Evolutionary conservation across 2,329 filamentous ascomycete genomes (phyloP).

Genomic region (Xylaria sp.): DNA sequence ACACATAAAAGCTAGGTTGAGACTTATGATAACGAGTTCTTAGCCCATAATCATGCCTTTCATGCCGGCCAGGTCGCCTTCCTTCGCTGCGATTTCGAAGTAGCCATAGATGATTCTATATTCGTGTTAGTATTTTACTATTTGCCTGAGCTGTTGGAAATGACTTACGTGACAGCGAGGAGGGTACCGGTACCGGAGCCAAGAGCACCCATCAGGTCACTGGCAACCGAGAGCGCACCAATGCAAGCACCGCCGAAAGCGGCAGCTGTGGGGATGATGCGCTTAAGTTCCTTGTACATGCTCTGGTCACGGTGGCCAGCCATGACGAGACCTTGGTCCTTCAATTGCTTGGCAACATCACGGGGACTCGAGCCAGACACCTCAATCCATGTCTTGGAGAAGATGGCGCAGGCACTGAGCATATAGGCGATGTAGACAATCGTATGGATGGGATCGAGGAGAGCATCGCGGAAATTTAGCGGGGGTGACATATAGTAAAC

Average conservation of each 20-base stretch:
- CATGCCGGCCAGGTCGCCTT: conserved; percentile 90
- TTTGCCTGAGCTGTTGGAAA: background rate
- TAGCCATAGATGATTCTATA: conserved; percentile 98
- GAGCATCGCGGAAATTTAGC: conserved; percentile 95
- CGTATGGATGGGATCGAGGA: conserved; percentile 97
- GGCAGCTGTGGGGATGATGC: conserved; percentile 96
- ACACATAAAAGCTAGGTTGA: conserved; percentile 24
- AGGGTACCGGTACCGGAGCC: conserved; percentile 98
- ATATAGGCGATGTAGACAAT: conserved; percentile 96
- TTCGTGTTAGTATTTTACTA: conserved; percentile 44
- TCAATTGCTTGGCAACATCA: conserved; percentile 99
- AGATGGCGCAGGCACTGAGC: conserved; percentile 95
- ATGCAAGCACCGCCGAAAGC: conserved; percentile 99
- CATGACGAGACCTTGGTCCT: conserved; percentile 99
- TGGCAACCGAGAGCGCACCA: conserved; percentile 93
- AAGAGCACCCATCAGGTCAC: conserved; percentile 93
- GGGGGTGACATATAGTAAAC: conserved; percentile 99
- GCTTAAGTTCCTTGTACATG: conserved; percentile 99
- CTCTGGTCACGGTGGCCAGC: conserved; percentile 98
- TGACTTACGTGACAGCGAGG: conserved; percentile 94
- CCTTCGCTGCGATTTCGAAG: conserved; percentile 99
- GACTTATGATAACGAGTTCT: conserved; percentile 39
- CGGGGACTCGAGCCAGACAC: conserved; percentile 97
- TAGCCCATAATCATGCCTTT: conserved; percentile 79
- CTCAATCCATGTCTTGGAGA: conserved; percentile 99